Conservation (phyloP, 1,139 yeast genomes). For the Zygotorulaspora mrakii region DNA sequence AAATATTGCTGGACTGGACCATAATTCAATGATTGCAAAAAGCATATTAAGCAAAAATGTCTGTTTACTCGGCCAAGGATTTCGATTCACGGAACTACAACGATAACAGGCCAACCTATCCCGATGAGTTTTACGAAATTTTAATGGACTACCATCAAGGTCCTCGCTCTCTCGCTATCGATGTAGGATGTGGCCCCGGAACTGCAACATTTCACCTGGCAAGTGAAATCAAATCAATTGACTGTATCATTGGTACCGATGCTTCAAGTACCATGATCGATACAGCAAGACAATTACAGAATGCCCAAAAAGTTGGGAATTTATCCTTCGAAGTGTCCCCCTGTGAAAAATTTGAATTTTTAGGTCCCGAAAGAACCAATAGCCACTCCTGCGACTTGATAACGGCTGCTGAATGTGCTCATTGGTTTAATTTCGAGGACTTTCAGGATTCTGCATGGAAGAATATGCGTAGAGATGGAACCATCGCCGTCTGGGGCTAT, state of each 20-base stretch:
- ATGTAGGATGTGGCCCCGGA: slow-evolving; percentile 86
- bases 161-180: slow-evolving; percentile 45
- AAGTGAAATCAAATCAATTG: slow-evolving; percentile 37
- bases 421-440: slow-evolving; percentile 62
- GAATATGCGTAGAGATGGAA: slow-evolving; percentile 55
- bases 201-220: slow-evolving; percentile 60
- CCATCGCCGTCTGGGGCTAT: slow-evolving; percentile 77
- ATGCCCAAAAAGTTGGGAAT: slow-evolving; percentile 1
- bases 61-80: slow-evolving; percentile 57
- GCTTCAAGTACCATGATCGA: slow-evolving; percentile 61
- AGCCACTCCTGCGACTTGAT: slow-evolving; percentile 48
- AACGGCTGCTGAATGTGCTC: slow-evolving; percentile 75
- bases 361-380: slow-evolving; percentile 16
- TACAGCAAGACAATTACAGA: slow-evolving; percentile 38
- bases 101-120: slow-evolving; percentile 64
- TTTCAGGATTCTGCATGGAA: slow-evolving; percentile 52
- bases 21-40: too few species aligned
- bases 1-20: too few species aligned
- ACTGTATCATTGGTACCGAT: slow-evolving; percentile 62
- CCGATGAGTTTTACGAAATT: slow-evolving; percentile 47
- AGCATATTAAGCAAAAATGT: slow-evolving; percentile 41
- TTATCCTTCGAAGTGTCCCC: slow-evolving; percentile 32
- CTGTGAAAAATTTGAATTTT: slow-evolving; percentile 34
- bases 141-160: slow-evolving; percentile 43
- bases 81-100: slow-evolving; percentile 60